Percentiles rank a stretch among this genome's conserved stretches.
Evolutionary conservation across 2,329 filamentous ascomycete species (phyloP).

Genomic region (Xylariomycetidae sp.): DNA sequence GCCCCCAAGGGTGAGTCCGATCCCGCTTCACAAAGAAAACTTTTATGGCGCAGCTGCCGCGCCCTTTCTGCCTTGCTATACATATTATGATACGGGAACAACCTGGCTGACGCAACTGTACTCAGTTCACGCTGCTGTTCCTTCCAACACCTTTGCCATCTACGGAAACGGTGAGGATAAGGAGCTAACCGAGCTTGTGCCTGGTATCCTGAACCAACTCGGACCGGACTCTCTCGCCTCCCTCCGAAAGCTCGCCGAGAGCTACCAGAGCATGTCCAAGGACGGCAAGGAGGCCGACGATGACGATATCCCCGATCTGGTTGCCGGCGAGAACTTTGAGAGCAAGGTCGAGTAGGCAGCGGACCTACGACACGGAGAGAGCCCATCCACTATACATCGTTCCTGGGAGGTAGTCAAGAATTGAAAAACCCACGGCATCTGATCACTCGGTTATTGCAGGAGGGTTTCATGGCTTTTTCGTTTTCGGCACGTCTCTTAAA

Average conservation of each 20-base stretch:
- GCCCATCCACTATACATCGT: too few relatives aligned
- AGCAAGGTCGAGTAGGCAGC: constrained; percentile 81
- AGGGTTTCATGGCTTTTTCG: too few relatives aligned
- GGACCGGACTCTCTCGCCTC: constrained; percentile 96
- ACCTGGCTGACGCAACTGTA: too few relatives aligned
- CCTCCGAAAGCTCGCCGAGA: constrained; percentile 96
- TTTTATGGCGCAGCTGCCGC: constrained; percentile 1
- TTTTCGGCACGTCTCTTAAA: too few relatives aligned
- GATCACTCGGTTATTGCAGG: too few relatives aligned
- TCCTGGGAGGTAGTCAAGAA: too few relatives aligned
- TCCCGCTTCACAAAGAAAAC: too few relatives aligned
- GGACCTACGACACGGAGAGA: too few relatives aligned
- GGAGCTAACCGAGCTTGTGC: constrained; percentile 98
- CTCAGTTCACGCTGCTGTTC: constrained; percentile 93
- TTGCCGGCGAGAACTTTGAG: constrained; percentile 98
- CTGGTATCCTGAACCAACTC: constrained; percentile 98
- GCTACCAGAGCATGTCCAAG: constrained; percentile 99
- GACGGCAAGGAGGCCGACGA: constrained; percentile 77
- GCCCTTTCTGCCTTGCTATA: too few relatives aligned
- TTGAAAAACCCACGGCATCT: too few relatives aligned
- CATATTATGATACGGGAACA: too few relatives aligned
- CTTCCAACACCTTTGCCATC: constrained; percentile 98
- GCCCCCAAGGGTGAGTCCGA: constrained; percentile 82
- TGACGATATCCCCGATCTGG: constrained; percentile 94
- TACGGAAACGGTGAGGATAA: constrained; percentile 99